These are phyloP conservation scores for Apiospora phragmitis DNA, from an alignment of 2,329 filamentous ascomycete species.

Conservation along the genomic window DNA sequence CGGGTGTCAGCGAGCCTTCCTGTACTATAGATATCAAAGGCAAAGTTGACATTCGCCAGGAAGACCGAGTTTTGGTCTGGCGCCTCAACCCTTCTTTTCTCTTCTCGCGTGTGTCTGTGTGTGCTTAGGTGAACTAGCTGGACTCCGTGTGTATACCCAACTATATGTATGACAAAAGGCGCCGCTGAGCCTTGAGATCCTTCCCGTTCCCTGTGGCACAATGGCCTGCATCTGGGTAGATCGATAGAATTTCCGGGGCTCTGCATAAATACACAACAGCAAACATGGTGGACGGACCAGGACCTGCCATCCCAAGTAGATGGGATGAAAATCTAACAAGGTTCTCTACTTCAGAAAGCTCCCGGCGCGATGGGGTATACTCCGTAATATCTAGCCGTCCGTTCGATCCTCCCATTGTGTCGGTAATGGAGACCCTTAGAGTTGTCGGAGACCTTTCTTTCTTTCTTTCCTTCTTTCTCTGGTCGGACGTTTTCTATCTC, in stretches of 20 bases:
- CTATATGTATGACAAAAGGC: neutral
- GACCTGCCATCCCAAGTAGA: neutral
- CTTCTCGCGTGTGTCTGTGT: neutral
- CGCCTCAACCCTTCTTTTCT: constrained; percentile 11
- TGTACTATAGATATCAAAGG: constrained; percentile 21
- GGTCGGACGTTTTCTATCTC: constrained; percentile 2
- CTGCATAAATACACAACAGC: neutral
- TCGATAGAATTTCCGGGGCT: neutral
- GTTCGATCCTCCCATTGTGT: neutral
- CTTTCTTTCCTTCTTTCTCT: neutral
- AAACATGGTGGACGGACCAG: neutral
- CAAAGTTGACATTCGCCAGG: constrained; percentile 23
- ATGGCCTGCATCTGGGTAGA: neutral
- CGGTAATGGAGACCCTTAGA: neutral
- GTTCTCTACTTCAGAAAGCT: neutral
- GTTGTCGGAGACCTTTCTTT: neutral
- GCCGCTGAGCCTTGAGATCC: neutral
- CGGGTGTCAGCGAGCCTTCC: constrained; percentile 20
- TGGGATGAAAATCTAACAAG: neutral
- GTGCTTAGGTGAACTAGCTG: neutral
- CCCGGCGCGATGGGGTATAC: neutral
- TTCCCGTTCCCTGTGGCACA: neutral
- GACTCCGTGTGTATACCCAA: neutral
- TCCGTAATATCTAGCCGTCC: neutral
- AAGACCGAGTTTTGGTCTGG: constrained; percentile 33